phyloP scores from a whole-genome alignment of 139 green algal genomes.

The Microglena sp. region DNA sequence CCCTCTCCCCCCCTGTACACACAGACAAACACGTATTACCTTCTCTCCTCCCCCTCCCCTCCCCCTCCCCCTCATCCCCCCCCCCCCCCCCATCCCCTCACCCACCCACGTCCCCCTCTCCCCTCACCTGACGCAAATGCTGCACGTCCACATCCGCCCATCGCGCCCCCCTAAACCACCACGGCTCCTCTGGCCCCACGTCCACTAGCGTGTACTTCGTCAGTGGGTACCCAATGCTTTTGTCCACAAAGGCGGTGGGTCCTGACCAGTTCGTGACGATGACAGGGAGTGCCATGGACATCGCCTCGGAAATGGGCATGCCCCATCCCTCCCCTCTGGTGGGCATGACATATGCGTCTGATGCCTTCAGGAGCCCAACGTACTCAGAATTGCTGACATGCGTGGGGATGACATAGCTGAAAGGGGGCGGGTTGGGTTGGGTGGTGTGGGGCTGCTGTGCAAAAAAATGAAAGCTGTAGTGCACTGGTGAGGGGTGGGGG shows the following conservation, averaged over 20 bases:
- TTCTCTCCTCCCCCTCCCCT: no score
- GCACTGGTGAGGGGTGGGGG: no score
- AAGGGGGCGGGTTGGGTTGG: no score
- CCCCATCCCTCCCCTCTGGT: conserved; percentile 59
- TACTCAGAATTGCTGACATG: no score
- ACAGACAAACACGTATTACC: no score
- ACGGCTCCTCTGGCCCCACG: background rate
- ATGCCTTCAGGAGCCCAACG: conserved; percentile 26
- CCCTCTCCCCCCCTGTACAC: no score
- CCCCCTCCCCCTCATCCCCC: no score
- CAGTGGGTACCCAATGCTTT: conserved; percentile 33
- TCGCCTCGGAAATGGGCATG: conserved; percentile 31
- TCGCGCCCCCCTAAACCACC: conserved; percentile 4
- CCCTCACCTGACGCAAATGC: conserved; percentile 3
- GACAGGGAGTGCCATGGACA: conserved; percentile 43
- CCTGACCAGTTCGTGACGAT: conserved; percentile 47
- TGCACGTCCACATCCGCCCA: conserved; percentile 3
- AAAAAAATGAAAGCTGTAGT: no score
- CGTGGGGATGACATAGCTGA: no score
- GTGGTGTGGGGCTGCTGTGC: no score
- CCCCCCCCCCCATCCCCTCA: no score
- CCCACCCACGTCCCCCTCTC: background rate
- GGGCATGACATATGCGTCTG: conserved; percentile 62
- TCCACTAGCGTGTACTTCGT: conserved; percentile 14
- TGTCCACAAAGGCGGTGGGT: conserved; percentile 42